Evolutionary conservation across 2,329 filamentous ascomycete genomes (phyloP), one percentile per base, ranked within the genome.

Genomic region (Alternaria ventricosa): DNA sequence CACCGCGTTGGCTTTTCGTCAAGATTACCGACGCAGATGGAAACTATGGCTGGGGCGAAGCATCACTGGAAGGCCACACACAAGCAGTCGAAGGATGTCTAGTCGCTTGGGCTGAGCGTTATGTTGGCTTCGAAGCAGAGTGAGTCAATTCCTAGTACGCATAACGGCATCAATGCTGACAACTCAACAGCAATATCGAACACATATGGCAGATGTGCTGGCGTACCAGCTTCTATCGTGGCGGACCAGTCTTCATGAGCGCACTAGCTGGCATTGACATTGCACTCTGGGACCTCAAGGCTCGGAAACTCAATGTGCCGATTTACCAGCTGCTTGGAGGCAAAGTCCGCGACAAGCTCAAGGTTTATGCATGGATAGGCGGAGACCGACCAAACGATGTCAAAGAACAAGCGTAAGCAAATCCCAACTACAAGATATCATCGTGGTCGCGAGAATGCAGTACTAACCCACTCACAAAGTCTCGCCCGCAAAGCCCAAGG

Each of bases 201-300:
- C 89, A 93, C 66, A 90, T 94, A 61, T 94, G 92, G 92, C 91
- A 93, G 75, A 85, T 86, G 67, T 87, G 87, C 25, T 94, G 89
- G 87, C 86, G 92, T 45, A 75, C 75, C 45, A 87, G 88, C 0
- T 95, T 94, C 78, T 94, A 94, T 78, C 85, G 92, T 27, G 92
- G 92, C 3, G 92, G 92, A 0, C 90, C 92, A 0, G 91, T 94
- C 10, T 90, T 94, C 68, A 94, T 94, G 91, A 92, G 88, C 68
- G 92, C 92, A 0, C 80, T 94, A 15, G 87, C 90, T 0, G 92
- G 92, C 3, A 88, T 94, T 55, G 92, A 94, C 73, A 94, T 94
- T 76, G 91, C 91, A 0, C 81, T 94, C 0, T 94, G 91, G 91
- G 91, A 94, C 79, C 82, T 94, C 20, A 93, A 94, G 82, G 87